Base-by-base conservation (phyloP, 2,329 filamentous ascomycete genomes). In the Fusarium sp. region DNA sequence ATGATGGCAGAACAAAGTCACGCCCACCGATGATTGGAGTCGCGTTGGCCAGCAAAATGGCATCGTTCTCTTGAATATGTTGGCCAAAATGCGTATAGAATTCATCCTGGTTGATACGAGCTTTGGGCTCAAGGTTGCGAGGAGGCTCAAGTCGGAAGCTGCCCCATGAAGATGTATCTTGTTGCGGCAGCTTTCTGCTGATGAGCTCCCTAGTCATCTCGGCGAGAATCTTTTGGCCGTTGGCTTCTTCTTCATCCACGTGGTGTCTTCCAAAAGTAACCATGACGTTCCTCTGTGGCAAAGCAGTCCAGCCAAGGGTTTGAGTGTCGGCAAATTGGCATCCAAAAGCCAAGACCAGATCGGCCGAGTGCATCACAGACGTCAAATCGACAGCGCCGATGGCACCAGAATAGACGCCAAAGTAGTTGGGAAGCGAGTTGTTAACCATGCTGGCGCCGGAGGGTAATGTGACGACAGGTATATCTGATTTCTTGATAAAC, bases 291-390 rank as follows among this genome's bases (percentile, higher is more conserved):
- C 44, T 9, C 1, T 64, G 29, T 1, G 64, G 56, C 0, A 51
- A 8, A 0, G 44, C 42, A 0, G 45, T 39, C 15, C 49, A 67
- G 0, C 64, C 64, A 1, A 67, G 55, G 0, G 63, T 67, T 9
- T 67, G 58, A 0, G 55, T 42, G 10, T 67, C 64, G 0, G 60
- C 61, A 0, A 52, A 32, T 0, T 64, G 52, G 0, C 63, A 65
- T 0, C 59, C 60, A 8, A 67, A 54, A 6, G 45, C 34, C 28
- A 67, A 7, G 1, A 64, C 56, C 0, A 61, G 8, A 9, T 67
- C 63, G 1, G 43, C 34, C 3, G 49, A 50, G 2, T 60, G 39
- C 0, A 55, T 35, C 2, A 7, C 40, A 5, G 35, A 6, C 1
- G 43, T 52, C 15, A 55, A 4, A 2, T 49, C 44, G 2, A 45